phyloP scores from a whole-genome alignment of 805 yeast genomes.

The Ogataea corticis region DNA sequence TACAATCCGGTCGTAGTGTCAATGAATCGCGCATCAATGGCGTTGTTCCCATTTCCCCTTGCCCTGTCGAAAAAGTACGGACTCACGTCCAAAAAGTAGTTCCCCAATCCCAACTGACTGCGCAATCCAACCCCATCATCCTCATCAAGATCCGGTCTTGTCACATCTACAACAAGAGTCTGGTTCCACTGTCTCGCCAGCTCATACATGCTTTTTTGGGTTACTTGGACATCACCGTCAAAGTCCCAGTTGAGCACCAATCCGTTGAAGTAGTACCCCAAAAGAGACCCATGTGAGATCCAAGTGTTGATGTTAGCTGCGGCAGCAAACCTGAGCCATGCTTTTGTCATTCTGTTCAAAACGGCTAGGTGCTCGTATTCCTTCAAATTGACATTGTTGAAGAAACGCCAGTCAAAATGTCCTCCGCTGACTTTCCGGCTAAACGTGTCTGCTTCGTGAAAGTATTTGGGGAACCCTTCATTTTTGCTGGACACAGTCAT shows the following conservation, averaged over 20 bases:
- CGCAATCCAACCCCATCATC: conserved; percentile 8
- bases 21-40: conserved; percentile 56
- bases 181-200: conserved; percentile 51
- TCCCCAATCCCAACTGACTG: conserved; percentile 34
- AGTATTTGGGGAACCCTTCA: conserved; percentile 34
- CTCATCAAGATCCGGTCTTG: not conserved
- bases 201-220: conserved; percentile 43
- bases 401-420: conserved; percentile 50
- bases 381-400: conserved; percentile 28
- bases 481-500: not conserved
- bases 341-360: conserved; percentile 49
- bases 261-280: conserved; percentile 65
- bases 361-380: conserved; percentile 26
- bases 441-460: conserved; percentile 41
- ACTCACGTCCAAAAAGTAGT: conserved; percentile 35
- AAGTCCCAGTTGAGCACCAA: conserved; percentile 60
- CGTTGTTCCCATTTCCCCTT: conserved; percentile 49
- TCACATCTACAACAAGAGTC: conserved; percentile 46
- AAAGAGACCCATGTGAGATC: conserved; percentile 64
- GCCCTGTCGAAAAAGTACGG: conserved; percentile 36
- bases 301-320: conserved; percentile 50
- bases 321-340: conserved; percentile 54
- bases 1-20: conserved; percentile 50
- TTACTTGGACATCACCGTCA: conserved; percentile 63
- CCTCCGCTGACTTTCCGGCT: conserved; percentile 36